phyloP scores from a whole-genome alignment of 495 filamentous ascomycete species.

The Elasticomyces elasticus region DNA sequence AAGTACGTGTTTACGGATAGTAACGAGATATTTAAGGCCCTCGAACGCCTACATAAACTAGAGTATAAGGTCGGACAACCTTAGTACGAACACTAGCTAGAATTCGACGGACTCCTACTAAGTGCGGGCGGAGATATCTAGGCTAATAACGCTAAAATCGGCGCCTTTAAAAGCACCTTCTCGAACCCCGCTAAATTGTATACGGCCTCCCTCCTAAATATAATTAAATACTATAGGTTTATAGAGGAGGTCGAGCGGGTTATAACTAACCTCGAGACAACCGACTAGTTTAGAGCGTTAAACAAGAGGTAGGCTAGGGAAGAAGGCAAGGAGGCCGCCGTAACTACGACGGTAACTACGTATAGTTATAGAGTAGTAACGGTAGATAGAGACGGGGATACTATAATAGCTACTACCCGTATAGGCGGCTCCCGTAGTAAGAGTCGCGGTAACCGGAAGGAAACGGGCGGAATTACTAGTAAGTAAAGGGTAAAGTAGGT shows the following conservation, averaged over 20 bases:
- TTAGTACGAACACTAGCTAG: constrained; percentile 4
- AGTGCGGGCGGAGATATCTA: neutral
- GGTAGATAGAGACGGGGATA: neutral
- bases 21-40: neutral
- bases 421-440: neutral
- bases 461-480: neutral
- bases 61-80: neutral
- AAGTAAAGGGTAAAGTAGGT: neutral
- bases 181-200: neutral
- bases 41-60: neutral
- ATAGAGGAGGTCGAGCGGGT: neutral
- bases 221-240: neutral
- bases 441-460: neutral
- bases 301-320: neutral
- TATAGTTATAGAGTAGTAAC: neutral
- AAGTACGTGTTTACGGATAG: neutral
- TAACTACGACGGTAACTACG: neutral
- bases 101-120: constrained; percentile 4
- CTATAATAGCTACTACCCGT: neutral
- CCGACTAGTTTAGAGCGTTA: constrained; percentile 1
- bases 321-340: neutral
- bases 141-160: neutral
- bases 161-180: neutral
- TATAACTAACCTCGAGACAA: neutral
- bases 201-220: neutral